Conservation (phyloP, 257 asterid genomes). For the Petunia secreta region DNA sequence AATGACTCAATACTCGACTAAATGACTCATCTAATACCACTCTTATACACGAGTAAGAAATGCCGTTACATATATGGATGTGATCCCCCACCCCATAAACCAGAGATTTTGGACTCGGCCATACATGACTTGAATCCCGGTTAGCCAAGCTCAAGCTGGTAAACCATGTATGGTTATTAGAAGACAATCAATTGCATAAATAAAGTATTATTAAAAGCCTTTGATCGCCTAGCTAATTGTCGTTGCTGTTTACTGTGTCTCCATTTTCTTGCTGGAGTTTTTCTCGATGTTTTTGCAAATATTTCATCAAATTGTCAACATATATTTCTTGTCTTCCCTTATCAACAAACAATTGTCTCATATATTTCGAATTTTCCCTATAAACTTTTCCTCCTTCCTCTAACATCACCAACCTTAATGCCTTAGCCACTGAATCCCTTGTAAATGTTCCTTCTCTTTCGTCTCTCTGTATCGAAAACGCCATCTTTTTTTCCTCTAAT, state of each 20-base stretch:
- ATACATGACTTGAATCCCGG: too few relatives aligned
- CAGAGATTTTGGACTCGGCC: too few relatives aligned
- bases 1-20: too few relatives aligned
- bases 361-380: constrained; percentile 26
- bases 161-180: too few relatives aligned
- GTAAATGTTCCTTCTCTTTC: constrained; percentile 32
- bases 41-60: too few relatives aligned
- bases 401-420: constrained; percentile 29
- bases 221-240: neutral
- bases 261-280: neutral
- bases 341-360: constrained; percentile 31
- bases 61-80: too few relatives aligned
- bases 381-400: constrained; percentile 27
- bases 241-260: neutral
- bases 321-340: constrained; percentile 23
- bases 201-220: neutral
- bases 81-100: too few relatives aligned
- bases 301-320: constrained; percentile 24
- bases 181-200: neutral
- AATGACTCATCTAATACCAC: too few relatives aligned
- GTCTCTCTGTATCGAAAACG: constrained; percentile 20
- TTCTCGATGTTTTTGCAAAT: constrained; percentile 20
- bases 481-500: constrained; percentile 27
- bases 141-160: too few relatives aligned
- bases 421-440: constrained; percentile 32